Base-by-base conservation (phyloP, 768 basidiomycete species). In the Calocera viscosa region DNA sequence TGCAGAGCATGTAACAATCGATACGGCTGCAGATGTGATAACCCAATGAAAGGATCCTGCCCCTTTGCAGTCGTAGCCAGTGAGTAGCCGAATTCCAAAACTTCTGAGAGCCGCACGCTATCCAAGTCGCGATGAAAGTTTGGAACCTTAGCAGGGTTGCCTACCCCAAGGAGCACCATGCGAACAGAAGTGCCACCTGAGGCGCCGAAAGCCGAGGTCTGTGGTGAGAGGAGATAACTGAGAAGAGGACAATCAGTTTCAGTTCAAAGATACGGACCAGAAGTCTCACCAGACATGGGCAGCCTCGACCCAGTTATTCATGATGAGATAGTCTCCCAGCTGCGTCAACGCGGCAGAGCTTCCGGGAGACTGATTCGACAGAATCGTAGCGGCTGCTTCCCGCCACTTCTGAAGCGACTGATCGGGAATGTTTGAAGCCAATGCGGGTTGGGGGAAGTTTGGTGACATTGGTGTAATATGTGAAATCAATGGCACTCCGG, bases 1-100 rank as follows among this genome's bases (percentile, higher is more conserved):
- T 78, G 78, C 24, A 81, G 75, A 1, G 96, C 94, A 67, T 87
- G 84, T 43, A 93, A 78, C 43, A 98, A 81, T 66, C 89, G 86
- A 78, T 92, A 96, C 1, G 91, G 85, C 75, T 98, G 90, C 30
- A 98, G 79, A 72, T 93, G 88, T 10, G 90, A 84, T 22, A 97
- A 76, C 1, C 94, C 95, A 64, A 78, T 76, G 74, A 92, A 94
- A 2, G 84, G 71, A 64, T 98, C 95, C 73, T 94, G 91, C 14
- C 94, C 91, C 77, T 96, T 96, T 1, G 80, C 72, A 0, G 82
- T 75, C 2, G 87, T 77, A n/a, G 83, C 80, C 40, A 95, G 77
- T 5, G 91, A 91, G 49, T 93, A 73, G 0, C 91, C 94, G 74
- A 92, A 98, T 77, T 99, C 96, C 16, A 86, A 79, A 63, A 96